Conservation (phyloP, 2,329 filamentous ascomycete genomes). For the Hymenoscyphus occultus region DNA sequence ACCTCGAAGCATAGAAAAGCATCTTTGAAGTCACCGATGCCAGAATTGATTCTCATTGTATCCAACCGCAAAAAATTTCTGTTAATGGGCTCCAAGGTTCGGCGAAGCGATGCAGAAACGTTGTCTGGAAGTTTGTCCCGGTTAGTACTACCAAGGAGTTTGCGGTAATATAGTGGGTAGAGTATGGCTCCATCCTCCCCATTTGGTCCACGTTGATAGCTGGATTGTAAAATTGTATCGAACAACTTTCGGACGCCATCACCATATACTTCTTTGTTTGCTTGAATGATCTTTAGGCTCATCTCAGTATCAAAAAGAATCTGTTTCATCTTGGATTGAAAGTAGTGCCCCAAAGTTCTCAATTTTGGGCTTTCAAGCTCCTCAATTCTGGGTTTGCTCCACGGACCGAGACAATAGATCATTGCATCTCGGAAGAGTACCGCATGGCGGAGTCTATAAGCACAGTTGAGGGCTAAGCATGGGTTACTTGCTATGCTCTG, state of each 20-base stretch:
- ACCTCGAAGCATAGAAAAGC: conserved; percentile 10
- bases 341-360: too few species aligned
- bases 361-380: background rate
- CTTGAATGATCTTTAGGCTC: too few species aligned
- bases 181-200: background rate
- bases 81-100: conserved; percentile 6
- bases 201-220: background rate
- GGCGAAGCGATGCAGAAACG: background rate
- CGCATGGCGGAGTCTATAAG: conserved; percentile 10
- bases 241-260: too few species aligned
- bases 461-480: background rate
- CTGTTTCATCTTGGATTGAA: too few species aligned
- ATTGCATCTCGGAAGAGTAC: conserved; percentile 15
- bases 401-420: conserved; percentile 2
- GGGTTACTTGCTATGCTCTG: conserved; percentile 2
- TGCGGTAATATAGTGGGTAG: conserved; percentile 7
- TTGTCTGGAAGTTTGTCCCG: background rate
- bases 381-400: background rate
- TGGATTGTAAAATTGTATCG: too few species aligned
- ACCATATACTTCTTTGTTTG: conserved; percentile 4
- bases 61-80: conserved; percentile 11
- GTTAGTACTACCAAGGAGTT: too few species aligned
- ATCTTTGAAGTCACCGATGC: conserved; percentile 7
- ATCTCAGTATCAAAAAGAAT: too few species aligned
- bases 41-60: background rate